Percentiles rank a stretch among this genome's conserved stretches.
Evolutionary conservation across 306 rosid genomes (phyloP).

Genomic region (Vicia faba): DNA sequence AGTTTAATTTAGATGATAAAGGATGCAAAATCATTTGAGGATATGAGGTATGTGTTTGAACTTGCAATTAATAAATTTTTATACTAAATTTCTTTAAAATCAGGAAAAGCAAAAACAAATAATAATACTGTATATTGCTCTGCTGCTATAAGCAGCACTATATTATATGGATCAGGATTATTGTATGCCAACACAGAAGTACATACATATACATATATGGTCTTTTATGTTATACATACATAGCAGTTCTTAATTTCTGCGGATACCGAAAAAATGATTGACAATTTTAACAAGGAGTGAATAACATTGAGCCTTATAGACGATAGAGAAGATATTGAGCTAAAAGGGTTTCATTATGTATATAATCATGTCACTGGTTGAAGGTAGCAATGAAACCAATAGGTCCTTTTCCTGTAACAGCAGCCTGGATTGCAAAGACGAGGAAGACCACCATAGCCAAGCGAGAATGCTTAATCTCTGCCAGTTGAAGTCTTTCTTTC

Average conservation of each 20-base stretch:
- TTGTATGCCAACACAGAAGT: conserved; percentile 29
- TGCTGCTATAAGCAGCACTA: not conserved
- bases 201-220: conserved; percentile 21
- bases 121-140: not conserved
- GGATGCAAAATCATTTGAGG: no score
- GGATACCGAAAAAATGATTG: not conserved
- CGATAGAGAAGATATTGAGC: conserved; percentile 6
- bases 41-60: no score
- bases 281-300: conserved; percentile 16
- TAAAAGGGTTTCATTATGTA: conserved; percentile 16
- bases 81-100: no score
- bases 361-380: conserved; percentile 48
- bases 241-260: conserved; percentile 23
- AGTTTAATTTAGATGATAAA: no score
- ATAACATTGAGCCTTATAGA: not conserved
- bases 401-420: conserved; percentile 78
- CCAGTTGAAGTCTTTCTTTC: conserved; percentile 69
- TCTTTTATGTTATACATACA: not conserved
- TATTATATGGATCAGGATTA: no score
- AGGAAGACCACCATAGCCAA: conserved; percentile 83
- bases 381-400: conserved; percentile 68
- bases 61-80: no score
- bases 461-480: conserved; percentile 80
- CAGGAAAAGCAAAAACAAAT: no score
- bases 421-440: conserved; percentile 75